Evolutionary conservation across 257 asterid species (phyloP).

Genomic region (Nicotiana otophora): DNA sequence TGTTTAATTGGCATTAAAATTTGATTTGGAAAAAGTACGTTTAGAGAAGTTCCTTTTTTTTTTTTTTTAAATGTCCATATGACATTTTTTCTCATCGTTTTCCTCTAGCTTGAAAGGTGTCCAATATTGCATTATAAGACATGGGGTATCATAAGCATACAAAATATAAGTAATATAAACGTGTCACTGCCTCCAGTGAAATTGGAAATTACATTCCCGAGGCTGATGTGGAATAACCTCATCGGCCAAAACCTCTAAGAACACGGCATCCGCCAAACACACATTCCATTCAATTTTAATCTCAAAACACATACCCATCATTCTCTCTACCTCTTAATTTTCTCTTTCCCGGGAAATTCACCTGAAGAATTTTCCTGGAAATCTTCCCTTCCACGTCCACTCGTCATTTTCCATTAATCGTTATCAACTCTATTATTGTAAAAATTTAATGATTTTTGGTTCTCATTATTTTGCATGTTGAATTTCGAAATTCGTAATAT

Average conservation of each 20-base stretch:
- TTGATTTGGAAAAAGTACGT: no score
- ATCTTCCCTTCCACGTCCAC: not conserved
- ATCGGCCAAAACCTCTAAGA: not conserved
- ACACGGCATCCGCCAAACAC: not conserved
- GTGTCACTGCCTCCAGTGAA: not conserved
- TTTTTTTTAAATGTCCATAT: no score
- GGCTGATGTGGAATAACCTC: not conserved
- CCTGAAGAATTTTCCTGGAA: not conserved
- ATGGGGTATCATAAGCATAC: not conserved
- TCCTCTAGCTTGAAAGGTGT: no score
- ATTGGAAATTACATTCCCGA: not conserved
- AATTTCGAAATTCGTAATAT: not conserved
- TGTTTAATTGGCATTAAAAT: no score
- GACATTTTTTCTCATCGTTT: no score
- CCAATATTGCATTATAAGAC: not conserved
- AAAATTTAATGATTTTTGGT: no score
- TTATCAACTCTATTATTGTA: no score
- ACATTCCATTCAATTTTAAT: not conserved
- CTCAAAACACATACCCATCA: not conserved
- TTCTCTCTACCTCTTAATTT: not conserved
- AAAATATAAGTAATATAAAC: not conserved
- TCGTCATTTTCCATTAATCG: not conserved
- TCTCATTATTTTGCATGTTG: not conserved
- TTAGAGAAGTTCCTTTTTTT: no score
- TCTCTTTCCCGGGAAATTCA: conserved; percentile 3